phyloP scores from a whole-genome alignment of 176 grass and related monocot species.

The Panicum miliaceum region DNA sequence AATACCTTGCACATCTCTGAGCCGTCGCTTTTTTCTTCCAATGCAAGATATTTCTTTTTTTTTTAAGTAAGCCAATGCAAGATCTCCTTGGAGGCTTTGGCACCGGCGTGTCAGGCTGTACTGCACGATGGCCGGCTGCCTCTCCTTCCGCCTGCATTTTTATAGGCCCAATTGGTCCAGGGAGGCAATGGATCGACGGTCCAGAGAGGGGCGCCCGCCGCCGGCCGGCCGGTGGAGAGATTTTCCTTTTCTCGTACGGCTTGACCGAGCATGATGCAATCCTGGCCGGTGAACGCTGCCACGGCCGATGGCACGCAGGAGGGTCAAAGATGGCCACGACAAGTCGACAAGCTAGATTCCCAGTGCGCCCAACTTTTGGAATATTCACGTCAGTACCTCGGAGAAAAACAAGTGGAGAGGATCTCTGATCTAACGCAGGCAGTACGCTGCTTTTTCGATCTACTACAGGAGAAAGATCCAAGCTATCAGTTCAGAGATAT shows the following conservation, averaged over 20 bases:
- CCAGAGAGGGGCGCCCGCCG: background rate
- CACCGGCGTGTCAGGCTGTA: background rate
- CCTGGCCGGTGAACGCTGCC: slow-evolving; percentile 10
- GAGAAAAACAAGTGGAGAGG: background rate
- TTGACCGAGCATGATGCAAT: background rate
- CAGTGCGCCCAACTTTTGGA: background rate
- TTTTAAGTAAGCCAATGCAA: background rate
- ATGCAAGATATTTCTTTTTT: too few species aligned
- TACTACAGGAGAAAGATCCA: too few species aligned
- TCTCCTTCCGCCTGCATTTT: background rate
- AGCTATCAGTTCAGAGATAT: background rate
- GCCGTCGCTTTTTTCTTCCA: slow-evolving; percentile 10
- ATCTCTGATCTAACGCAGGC: background rate
- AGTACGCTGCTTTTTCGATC: background rate
- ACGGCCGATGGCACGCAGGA: background rate
- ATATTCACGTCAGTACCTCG: background rate
- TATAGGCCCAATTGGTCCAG: background rate
- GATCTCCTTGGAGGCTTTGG: background rate
- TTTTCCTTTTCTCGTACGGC: slow-evolving; percentile 16
- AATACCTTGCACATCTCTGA: background rate
- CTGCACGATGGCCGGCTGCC: background rate
- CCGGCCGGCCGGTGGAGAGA: background rate
- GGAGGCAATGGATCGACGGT: background rate
- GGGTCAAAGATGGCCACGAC: background rate
- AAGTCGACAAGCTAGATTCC: background rate